Conservation (phyloP, 2,329 filamentous ascomycete genomes). For the Zelopaecilomyces penicillatus region DNA sequence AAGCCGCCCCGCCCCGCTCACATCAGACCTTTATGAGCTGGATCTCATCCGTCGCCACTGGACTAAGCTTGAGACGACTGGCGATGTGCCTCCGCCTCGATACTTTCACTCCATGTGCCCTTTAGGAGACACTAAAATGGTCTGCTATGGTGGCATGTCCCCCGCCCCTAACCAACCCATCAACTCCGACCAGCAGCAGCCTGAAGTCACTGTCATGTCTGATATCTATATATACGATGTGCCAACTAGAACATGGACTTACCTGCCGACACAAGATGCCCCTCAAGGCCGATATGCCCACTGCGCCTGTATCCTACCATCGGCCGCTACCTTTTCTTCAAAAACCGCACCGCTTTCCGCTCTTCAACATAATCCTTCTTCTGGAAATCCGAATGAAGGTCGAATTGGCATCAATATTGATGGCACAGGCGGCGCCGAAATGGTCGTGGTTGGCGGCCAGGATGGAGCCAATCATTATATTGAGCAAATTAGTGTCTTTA, state of each 20-base stretch:
- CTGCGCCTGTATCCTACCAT: slow-evolving; percentile 86
- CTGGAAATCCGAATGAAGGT: slow-evolving; percentile 77
- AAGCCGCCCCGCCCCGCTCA: slow-evolving; percentile 70
- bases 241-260: slow-evolving; percentile 73
- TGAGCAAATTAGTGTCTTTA: slow-evolving; percentile 97
- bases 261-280: slow-evolving; percentile 67
- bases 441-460: slow-evolving; percentile 94
- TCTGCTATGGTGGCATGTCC: slow-evolving; percentile 98
- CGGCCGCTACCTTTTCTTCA: slow-evolving; percentile 79
- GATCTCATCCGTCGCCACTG: slow-evolving; percentile 88
- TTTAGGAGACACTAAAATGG: slow-evolving; percentile 88
- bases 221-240: slow-evolving; percentile 96
- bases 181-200: slow-evolving; percentile 48
- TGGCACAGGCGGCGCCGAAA: slow-evolving; percentile 85
- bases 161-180: slow-evolving; percentile 51
- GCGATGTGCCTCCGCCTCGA: slow-evolving; percentile 79
- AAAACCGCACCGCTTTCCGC: slow-evolving; percentile 76
- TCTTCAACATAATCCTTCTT: slow-evolving; percentile 80
- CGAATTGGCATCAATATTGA: slow-evolving; percentile 83
- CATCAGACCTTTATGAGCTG: slow-evolving; percentile 85
- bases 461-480: slow-evolving; percentile 98
- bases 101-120: slow-evolving; percentile 97
- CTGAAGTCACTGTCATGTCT: slow-evolving; percentile 93
- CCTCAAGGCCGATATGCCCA: slow-evolving; percentile 95
- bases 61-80: slow-evolving; percentile 77